phyloP scores from a whole-genome alignment of 129 eudicot genomes.

The Flaveria ramosissima region DNA sequence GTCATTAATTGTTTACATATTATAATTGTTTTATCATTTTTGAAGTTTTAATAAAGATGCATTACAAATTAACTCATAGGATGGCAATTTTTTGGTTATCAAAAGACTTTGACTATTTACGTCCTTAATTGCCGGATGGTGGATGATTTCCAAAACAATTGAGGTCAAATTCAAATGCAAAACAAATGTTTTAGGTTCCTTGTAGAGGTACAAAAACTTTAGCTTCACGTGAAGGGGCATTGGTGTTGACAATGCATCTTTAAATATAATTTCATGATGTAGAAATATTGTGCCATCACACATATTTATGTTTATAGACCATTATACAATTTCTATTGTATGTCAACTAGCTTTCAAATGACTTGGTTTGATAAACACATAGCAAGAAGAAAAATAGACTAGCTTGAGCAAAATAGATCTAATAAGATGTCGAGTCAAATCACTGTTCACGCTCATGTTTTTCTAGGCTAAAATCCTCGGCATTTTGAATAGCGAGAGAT shows the following conservation, averaged over 20 bases:
- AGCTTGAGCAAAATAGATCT: not conserved
- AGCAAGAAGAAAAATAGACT: not conserved
- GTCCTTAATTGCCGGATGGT: not conserved
- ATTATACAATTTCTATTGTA: not conserved
- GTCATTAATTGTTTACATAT: not conserved
- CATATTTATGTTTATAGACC: not conserved
- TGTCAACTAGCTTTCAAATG: not conserved
- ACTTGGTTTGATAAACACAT: slow-evolving; percentile 8
- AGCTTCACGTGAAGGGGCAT: slow-evolving; percentile 38
- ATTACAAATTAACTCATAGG: not conserved
- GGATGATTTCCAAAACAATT: not conserved
- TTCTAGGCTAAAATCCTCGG: not conserved
- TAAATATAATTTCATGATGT: slow-evolving; percentile 10
- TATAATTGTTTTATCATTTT: not conserved
- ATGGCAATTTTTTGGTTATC: not conserved
- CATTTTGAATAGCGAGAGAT: not conserved
- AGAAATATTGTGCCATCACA: not conserved
- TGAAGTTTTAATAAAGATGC: not conserved
- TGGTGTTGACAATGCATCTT: slow-evolving; percentile 16
- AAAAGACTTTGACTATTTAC: slow-evolving; percentile 4
- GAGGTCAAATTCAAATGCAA: not conserved
- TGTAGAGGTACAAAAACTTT: slow-evolving; percentile 33
- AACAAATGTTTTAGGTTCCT: slow-evolving; percentile 18
- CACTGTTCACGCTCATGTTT: not conserved
- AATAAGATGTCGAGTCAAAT: not conserved